Evolutionary conservation across 75 land plant species (phyloP).

Genomic region (Azolla pinnata): DNA sequence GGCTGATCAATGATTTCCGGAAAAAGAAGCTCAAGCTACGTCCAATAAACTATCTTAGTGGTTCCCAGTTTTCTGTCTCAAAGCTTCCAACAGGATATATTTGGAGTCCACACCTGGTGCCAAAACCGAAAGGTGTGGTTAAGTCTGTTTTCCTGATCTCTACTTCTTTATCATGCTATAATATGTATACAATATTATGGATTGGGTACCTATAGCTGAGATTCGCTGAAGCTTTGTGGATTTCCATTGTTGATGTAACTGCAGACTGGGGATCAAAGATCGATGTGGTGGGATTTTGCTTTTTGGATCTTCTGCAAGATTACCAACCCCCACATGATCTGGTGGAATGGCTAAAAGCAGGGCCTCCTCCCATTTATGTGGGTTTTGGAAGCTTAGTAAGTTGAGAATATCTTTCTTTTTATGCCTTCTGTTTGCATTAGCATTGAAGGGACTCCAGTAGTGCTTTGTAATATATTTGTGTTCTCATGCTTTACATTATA

Average conservation of each 20-base stretch:
- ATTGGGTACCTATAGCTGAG: too few relatives aligned
- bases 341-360: slow-evolving; percentile 67
- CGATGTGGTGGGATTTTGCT: slow-evolving; percentile 99
- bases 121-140: slow-evolving; percentile 92
- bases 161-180: slow-evolving; percentile 11
- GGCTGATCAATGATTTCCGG: slow-evolving; percentile 76
- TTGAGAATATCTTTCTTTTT: slow-evolving; percentile 12
- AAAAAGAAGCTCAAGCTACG: slow-evolving; percentile 91
- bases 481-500: too few relatives aligned
- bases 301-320: slow-evolving; percentile 76
- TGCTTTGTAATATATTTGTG: too few relatives aligned
- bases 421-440: neutral
- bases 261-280: slow-evolving; percentile 95
- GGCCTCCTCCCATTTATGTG: slow-evolving; percentile 70
- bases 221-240: neutral
- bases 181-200: too few relatives aligned
- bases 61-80: slow-evolving; percentile 61
- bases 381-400: slow-evolving; percentile 99
- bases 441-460: neutral
- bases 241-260: slow-evolving; percentile 7
- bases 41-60: slow-evolving; percentile 90
- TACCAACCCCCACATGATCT: slow-evolving; percentile 70
- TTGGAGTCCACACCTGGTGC: slow-evolving; percentile 99
- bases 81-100: slow-evolving; percentile 89
- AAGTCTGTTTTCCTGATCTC: too few relatives aligned